Conservation (phyloP, 225 moss, liverwort and hornwort genomes). For the Sphagnum tenellum region DNA sequence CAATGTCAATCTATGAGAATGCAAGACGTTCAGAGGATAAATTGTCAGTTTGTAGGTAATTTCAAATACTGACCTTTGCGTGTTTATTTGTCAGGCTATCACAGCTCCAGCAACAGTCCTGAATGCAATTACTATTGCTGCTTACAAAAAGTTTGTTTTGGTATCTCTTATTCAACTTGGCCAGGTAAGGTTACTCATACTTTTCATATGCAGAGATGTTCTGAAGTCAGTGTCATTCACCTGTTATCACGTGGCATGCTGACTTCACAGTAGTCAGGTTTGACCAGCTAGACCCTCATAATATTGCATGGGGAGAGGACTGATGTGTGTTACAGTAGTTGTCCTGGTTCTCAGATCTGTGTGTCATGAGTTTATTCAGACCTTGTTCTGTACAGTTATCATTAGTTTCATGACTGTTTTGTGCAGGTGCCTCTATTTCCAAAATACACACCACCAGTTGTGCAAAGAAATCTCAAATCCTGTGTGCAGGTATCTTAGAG, state of each 20-base stretch:
- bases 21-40: no score
- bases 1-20: no score
- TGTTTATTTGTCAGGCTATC: conserved; percentile 48
- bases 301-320: no score
- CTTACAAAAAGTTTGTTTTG: conserved; percentile 93
- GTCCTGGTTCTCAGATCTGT: neutral
- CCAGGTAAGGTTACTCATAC: conserved; percentile 35
- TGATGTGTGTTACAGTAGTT: no score
- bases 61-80: no score
- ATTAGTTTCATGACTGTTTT: neutral
- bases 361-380: neutral
- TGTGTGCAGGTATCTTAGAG: conserved; percentile 66
- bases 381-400: neutral
- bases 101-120: conserved; percentile 85
- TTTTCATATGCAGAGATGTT: no score
- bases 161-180: conserved; percentile 92
- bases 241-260: no score
- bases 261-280: no score
- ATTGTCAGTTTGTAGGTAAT: no score
- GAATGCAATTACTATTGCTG: conserved; percentile 98
- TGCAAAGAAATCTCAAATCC: conserved; percentile 81
- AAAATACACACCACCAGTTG: conserved; percentile 88
- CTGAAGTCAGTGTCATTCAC: no score
- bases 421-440: conserved; percentile 93
- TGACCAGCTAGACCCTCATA: no score